These are phyloP conservation scores for Wolfiporia cocos DNA, from an alignment of 1,284 basidiomycete species.

Conservation along the genomic window DNA sequence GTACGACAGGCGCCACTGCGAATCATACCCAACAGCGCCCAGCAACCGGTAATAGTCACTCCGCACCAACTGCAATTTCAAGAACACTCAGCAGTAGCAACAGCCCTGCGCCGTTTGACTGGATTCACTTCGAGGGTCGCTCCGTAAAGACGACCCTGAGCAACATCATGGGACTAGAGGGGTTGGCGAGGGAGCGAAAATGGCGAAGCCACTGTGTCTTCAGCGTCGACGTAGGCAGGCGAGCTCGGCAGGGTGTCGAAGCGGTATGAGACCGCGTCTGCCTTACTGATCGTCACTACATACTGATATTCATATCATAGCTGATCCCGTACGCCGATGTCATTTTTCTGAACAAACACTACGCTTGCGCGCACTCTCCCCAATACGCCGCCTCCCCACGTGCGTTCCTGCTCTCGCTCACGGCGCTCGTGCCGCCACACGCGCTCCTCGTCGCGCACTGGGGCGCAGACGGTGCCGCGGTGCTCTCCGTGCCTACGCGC, in stretches of 20 bases:
- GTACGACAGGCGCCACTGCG: slow-evolving; percentile 4
- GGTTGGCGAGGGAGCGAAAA: slow-evolving; percentile 70
- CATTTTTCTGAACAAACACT: slow-evolving; percentile 67
- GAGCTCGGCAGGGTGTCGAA: slow-evolving; percentile 71
- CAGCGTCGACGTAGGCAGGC: slow-evolving; percentile 68
- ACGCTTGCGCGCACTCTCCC: slow-evolving; percentile 50
- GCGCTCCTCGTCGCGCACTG: slow-evolving; percentile 75
- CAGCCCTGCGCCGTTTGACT: slow-evolving; percentile 73
- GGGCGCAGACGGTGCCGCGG: slow-evolving; percentile 69
- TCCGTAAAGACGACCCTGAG: slow-evolving; percentile 68
- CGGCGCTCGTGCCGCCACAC: slow-evolving; percentile 58
- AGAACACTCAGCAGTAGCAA: slow-evolving; percentile 34
- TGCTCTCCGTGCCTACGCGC: slow-evolving; percentile 72
- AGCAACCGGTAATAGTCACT: slow-evolving; percentile 8
- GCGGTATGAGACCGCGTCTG: slow-evolving; percentile 41
- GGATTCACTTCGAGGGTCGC: slow-evolving; percentile 77
- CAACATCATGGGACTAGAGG: slow-evolving; percentile 72
- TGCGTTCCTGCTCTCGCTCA: slow-evolving; percentile 67
- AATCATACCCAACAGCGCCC: slow-evolving; percentile 5
- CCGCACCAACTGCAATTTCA: slow-evolving; percentile 18
- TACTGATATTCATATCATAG: slow-evolving; percentile 28
- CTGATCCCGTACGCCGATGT: slow-evolving; percentile 75
- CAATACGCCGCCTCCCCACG: slow-evolving; percentile 60
- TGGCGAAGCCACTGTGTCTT: slow-evolving; percentile 77
- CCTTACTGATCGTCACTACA: slow-evolving; percentile 1